Conservation (phyloP, 306 rosid genomes). For the Lagenaria siceraria region DNA sequence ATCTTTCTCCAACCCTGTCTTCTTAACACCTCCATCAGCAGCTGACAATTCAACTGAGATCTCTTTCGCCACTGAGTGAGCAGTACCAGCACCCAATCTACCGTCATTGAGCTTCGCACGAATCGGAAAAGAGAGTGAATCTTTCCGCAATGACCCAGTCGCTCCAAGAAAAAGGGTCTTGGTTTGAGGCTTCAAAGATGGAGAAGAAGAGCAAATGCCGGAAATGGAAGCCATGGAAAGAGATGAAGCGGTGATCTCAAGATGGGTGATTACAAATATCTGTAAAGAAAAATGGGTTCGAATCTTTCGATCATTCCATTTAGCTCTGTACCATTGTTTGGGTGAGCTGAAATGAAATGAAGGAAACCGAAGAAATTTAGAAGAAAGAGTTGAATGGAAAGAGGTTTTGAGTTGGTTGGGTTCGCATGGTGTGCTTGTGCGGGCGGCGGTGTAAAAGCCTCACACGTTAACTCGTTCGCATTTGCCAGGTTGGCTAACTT, state of each 20-base stretch:
- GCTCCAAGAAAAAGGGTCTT: conserved; percentile 15
- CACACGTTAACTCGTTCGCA: conserved; percentile 20
- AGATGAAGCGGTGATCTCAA: background rate
- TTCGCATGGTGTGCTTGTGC: conserved; percentile 11
- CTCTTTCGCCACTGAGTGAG: conserved; percentile 56
- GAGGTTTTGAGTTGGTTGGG: background rate
- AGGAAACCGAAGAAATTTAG: background rate
- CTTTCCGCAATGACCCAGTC: conserved; percentile 12
- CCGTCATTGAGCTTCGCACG: conserved; percentile 20
- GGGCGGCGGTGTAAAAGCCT: conserved; percentile 19
- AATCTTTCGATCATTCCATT: conserved; percentile 1
- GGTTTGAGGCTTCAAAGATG: conserved; percentile 35
- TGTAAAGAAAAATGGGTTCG: no score
- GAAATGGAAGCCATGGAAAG: conserved; percentile 68
- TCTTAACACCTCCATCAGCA: conserved; percentile 10
- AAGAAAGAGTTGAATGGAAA: background rate
- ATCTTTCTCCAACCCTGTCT: conserved; percentile 49
- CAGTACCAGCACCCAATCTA: background rate
- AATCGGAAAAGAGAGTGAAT: conserved; percentile 20
- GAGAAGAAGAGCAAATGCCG: conserved; percentile 54
- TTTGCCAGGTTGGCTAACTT: background rate
- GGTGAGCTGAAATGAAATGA: background rate
- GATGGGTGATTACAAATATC: background rate
- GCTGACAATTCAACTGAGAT: conserved; percentile 30
- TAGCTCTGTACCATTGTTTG: background rate